Evolutionary conservation across 2,329 filamentous ascomycete genomes (phyloP), one percentile per base, ranked within the genome.

Genomic region (Dactylella cylindrospora): DNA sequence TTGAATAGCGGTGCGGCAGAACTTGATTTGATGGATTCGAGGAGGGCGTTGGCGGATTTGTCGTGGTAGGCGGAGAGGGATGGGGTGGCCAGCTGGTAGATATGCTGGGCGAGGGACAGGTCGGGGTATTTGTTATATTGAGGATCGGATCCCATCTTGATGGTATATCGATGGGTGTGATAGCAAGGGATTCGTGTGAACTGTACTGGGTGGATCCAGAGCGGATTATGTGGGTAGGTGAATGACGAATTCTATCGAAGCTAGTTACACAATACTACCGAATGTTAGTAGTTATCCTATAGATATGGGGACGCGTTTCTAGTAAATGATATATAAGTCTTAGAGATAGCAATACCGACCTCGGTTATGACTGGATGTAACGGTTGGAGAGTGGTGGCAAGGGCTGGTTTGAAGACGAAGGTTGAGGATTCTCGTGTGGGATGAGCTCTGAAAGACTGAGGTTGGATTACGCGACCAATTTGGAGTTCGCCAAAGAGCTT

Each of bases 1-100:
- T 85, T 83, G 77, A 93, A 94, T 65, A 94, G 81, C 22, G 88
- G 87, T 13, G 88, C 88, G 86, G 93, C 93, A 77, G 90, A 88
- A 73, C 91, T 80, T 75, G 89, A 82, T 70, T 77, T 76, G 74
- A 94, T 91, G 73, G 85, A 87, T 80, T 90, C 84, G 78, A 90
- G 85, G 59, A 94, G 79, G 64, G 79, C 78, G 75, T 88, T 86
- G 67, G 84, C 79, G 31, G 88, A 83, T 52, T 80, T 75, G 74
- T 90, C 83, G 74, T 90, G 88, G 64, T 73, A 70, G 59, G 79
- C 74, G 61, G 83, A 76, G 68, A 87, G 82, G 68, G 86, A 85
- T 68, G 86, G 82, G 74, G 90, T 90, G 72, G 86, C 89, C 76
- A 93, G 80, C 71, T 85, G 85, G 77, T 93, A 93, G 75, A 93